A percentile compares a stretch with the other conserved stretches of the same genome.
phyloP scores from a whole-genome alignment of 306 rosid species.

The Oemleria cerasiformis region DNA sequence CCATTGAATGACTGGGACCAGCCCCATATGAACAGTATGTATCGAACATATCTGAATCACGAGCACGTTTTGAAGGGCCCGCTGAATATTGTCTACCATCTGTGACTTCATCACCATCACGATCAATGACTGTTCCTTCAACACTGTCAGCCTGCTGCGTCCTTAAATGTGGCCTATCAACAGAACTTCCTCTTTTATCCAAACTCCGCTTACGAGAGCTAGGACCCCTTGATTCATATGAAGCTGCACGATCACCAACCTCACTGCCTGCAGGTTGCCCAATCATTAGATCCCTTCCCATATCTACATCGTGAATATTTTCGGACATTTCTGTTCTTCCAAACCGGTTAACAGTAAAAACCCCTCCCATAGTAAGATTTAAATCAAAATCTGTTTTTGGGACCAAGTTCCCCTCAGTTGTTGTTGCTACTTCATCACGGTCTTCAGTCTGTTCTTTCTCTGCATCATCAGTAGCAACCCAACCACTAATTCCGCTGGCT shows the following conservation, averaged over 20 bases:
- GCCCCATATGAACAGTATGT: constrained; percentile 83
- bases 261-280: constrained; percentile 98
- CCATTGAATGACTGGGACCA: constrained; percentile 91
- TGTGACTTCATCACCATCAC: constrained; percentile 96
- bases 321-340: constrained; percentile 67
- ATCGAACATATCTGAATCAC: constrained; percentile 79
- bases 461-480: constrained; percentile 81
- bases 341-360: constrained; percentile 51
- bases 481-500: constrained; percentile 97
- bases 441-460: constrained; percentile 90
- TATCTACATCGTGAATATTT: constrained; percentile 64
- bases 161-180: constrained; percentile 63
- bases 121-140: constrained; percentile 97
- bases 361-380: constrained; percentile 90
- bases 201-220: constrained; percentile 91
- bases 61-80: constrained; percentile 90
- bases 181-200: constrained; percentile 88
- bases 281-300: constrained; percentile 97
- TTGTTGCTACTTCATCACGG: constrained; percentile 94
- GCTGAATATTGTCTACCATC: constrained; percentile 83
- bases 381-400: constrained; percentile 70
- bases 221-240: constrained; percentile 97
- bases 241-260: constrained; percentile 95
- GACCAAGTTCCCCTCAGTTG: constrained; percentile 50
- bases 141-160: constrained; percentile 94